Base-by-base conservation (phyloP, 257 asterid genomes). In the Forsythia viridissima region DNA sequence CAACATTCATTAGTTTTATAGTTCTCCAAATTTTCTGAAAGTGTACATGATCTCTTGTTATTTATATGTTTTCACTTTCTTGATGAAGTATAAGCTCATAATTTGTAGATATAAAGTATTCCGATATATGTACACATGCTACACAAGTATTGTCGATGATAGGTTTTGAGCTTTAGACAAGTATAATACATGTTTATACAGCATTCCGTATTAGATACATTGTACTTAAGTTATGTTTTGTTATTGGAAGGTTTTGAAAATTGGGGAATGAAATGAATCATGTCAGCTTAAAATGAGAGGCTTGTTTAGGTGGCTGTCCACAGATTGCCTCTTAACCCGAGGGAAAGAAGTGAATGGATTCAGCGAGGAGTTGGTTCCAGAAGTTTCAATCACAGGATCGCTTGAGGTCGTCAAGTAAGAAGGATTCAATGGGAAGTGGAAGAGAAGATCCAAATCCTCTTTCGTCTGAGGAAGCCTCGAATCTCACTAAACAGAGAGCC, bases 361-460 rank as follows among this genome's bases (percentile, higher is more conserved):
- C 98, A 71, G 93, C 98, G 7, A 89, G 86, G 84, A 90, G 97
- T 85, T 95, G 99, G 99, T 83, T 91, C 67, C 97, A 93, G 30
- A 93, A 83, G 86, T 88, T 89, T 73, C 95, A 92, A 82, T 94
- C 94, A 3, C 90, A 93, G 69, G 98, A 94, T 46, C 90, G 96
- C 9, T 85, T 89, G 80, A 89, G 93, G 86, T 77, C 92, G 44
- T 86, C 92, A 5, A 80, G 85, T 39, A 92, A 79, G 88, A 92
- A 87, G 79, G 94, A 87, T 65, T 79, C 92, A 76, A 90, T 88
- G 97, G 94, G 88, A 21, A 83, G 90, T 80, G 95, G 87, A 79
- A 84, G 84, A 84, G 98, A 93, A 86, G 96, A 92, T 57, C 86
- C 92, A 9, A 80, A 82, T 8, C 76, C 86, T 38, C 74, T 89